A percentile compares a stretch with the other conserved stretches of the same genome.
Conservation (phyloP, 129 eudicot genomes). For the Centella asiatica region DNA sequence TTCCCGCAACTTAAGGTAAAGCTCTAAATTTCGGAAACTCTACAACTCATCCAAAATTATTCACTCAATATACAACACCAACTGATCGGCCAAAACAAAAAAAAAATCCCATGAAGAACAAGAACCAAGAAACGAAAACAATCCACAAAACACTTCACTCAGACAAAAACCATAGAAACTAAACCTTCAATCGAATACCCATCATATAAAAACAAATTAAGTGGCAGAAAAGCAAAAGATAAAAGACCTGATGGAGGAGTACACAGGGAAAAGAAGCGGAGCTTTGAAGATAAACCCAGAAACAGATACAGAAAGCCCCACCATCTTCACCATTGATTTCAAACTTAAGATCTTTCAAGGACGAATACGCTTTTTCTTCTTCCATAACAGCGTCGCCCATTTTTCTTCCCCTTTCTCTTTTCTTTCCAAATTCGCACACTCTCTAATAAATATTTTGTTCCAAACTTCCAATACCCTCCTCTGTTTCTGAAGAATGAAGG, state of each 20-base stretch:
- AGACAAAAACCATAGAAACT: too few species aligned
- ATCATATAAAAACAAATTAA: background rate
- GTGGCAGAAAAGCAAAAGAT: background rate
- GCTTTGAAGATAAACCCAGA: background rate
- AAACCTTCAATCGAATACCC: background rate
- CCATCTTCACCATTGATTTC: background rate
- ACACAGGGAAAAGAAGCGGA: slow-evolving; percentile 3
- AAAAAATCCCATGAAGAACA: background rate
- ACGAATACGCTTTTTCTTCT: background rate
- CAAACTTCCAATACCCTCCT: background rate
- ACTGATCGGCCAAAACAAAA: background rate
- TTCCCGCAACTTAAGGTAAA: too few species aligned
- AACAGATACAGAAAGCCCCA: background rate
- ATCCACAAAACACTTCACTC: background rate
- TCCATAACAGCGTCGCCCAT: background rate
- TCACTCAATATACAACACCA: background rate
- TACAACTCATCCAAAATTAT: background rate
- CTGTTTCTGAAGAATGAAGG: too few species aligned
- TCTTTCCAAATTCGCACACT: background rate
- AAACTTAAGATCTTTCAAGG: slow-evolving; percentile 4
- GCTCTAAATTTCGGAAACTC: background rate
- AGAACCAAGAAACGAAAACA: background rate
- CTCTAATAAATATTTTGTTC: too few species aligned
- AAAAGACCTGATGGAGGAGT: background rate
- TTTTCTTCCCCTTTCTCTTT: background rate